These are phyloP conservation scores for Gynandropsis gynandra DNA, from an alignment of 345 rosid species.

Conservation along the genomic window DNA sequence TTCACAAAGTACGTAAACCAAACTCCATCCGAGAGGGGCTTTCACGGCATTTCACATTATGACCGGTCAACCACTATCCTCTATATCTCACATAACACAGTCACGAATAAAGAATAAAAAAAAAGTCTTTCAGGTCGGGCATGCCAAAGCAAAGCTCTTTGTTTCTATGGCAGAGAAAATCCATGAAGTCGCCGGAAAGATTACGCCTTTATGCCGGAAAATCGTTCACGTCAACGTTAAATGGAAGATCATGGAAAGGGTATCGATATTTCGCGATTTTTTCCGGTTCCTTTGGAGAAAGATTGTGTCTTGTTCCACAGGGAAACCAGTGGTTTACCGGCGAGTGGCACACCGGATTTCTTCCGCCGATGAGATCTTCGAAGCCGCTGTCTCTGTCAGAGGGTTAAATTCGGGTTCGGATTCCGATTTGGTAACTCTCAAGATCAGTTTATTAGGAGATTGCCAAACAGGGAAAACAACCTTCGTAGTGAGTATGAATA, in stretches of 20 bases:
- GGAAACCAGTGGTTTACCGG: conserved; percentile 49
- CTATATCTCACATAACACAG: conserved; percentile 20
- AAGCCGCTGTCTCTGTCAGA: conserved; percentile 19
- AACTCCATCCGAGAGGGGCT: not conserved
- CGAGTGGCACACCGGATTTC: conserved; percentile 37
- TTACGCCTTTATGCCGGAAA: conserved; percentile 50
- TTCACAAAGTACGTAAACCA: not conserved
- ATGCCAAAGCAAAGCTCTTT: conserved; percentile 13
- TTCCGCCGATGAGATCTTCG: conserved; percentile 28
- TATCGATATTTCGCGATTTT: conserved; percentile 51
- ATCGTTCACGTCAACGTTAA: conserved; percentile 42
- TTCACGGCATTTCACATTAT: not conserved
- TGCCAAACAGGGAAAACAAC: conserved; percentile 90
- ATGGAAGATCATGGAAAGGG: conserved; percentile 52
- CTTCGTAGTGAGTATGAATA: conserved; percentile 52
- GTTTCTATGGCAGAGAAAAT: conserved; percentile 35
- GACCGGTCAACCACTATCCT: conserved; percentile 23
- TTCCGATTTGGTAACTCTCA: conserved; percentile 75
- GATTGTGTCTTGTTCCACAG: conserved; percentile 65
- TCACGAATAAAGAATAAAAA: not conserved
- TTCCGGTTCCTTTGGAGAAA: conserved; percentile 70
- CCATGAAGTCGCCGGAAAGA: conserved; percentile 35
- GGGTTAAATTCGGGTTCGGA: conserved; percentile 41
- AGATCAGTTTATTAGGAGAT: conserved; percentile 90
- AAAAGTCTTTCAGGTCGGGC: conserved; percentile 15